Conservation (phyloP, 169 alveolate species). For the Eimeria zaria region DNA sequence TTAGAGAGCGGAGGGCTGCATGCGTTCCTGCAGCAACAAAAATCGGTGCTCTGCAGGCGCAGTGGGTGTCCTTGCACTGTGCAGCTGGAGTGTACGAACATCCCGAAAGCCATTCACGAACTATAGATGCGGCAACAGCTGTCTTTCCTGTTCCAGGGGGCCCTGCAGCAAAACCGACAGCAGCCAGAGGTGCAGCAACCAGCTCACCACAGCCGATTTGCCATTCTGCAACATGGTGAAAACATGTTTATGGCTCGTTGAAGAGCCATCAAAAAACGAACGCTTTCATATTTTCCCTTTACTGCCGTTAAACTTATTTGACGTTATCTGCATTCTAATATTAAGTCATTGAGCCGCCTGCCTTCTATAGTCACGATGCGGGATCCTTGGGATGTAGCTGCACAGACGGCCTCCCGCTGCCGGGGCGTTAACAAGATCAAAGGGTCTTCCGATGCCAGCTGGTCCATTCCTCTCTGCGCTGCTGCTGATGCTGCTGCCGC, state of each 20-base stretch:
- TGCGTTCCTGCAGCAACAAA: constrained; percentile 78
- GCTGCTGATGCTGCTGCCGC: constrained; percentile 37
- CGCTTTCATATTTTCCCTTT: background rate
- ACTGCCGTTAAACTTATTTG: background rate
- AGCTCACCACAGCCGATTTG: background rate
- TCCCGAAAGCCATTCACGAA: constrained; percentile 41
- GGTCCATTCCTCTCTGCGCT: background rate
- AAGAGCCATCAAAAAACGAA: background rate
- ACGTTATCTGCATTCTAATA: background rate
- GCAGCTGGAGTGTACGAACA: background rate
- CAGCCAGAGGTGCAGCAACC: background rate
- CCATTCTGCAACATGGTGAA: background rate
- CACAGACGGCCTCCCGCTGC: constrained; percentile 63
- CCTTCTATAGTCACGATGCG: constrained; percentile 71
- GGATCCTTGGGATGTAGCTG: constrained; percentile 61
- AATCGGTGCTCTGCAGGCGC: constrained; percentile 62
- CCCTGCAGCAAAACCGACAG: constrained; percentile 21
- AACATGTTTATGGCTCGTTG: background rate
- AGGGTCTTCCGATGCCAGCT: background rate
- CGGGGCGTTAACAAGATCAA: constrained; percentile 38
- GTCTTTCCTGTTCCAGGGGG: constrained; percentile 77
- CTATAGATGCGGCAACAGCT: constrained; percentile 61
- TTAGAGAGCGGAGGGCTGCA: constrained; percentile 71
- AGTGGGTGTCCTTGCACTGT: constrained; percentile 20
- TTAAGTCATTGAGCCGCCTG: background rate